Evolutionary conservation across 2,329 filamentous ascomycete species (phyloP), one percentile per base, ranked within the genome.

Genomic region (Thermothelomyces thermophilus): DNA sequence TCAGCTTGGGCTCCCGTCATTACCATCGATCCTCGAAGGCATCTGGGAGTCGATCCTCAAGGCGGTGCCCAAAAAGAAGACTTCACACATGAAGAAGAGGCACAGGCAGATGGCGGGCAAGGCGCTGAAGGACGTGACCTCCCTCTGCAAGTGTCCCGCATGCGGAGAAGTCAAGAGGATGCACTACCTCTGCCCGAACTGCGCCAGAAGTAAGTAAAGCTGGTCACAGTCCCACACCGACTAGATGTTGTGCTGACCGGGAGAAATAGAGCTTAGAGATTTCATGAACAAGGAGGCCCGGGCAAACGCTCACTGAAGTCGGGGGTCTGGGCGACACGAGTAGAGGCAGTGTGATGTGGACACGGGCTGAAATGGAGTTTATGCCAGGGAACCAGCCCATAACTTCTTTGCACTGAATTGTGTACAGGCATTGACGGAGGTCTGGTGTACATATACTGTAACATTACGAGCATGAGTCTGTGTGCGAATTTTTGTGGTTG

Each of bases 31-130:
- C n/a, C 70, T 95, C 19, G 83, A 80, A 49, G 87, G 86, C 56
- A 83, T 98, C 62, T 97, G 91, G 91, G 91, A 96, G 60, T 90
- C 87, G 5, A 80, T 98, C 40, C 76, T 98, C 59, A 84, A 84
- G 58, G 93, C 93, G 1, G 93, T 97, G 14, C 93, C 93, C 5
- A 98, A 98, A 79, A 97, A 95, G 74, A 98, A 97, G 80, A 94
- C 90, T 30, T 96, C 91, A 36, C 89, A 98, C 69, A 88, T 88
- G 75, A 95, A 93, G 74, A 95, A 90, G 77, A 80, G 93, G 60
- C 84, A 90, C 65, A 82, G 94, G 62, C 90, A 95, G 65, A 86
- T 97, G 84, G 91, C 90, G 20, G 93, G 93, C 63, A 98, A 98
- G 73, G 91, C 84, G 39, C 70, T 98, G 60, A 87, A 95, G 72